Percentiles rank a stretch among this genome's conserved stretches.
phyloP scores from a whole-genome alignment of 768 basidiomycete genomes.

The Phaeotremella skinneri region DNA sequence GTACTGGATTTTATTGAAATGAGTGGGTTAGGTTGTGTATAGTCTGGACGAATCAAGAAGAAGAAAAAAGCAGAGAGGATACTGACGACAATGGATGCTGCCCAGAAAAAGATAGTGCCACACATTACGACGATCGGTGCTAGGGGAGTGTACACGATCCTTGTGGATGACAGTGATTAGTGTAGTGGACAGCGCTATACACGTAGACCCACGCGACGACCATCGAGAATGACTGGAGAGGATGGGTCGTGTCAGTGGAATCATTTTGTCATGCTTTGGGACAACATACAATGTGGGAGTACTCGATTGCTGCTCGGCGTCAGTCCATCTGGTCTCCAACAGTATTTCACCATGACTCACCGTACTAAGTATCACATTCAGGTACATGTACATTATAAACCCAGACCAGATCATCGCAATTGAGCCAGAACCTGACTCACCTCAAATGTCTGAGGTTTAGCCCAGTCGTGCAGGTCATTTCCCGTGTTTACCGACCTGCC shows the following conservation, averaged over 20 bases:
- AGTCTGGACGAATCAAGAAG: background rate
- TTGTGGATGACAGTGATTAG: background rate
- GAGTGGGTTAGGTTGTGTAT: background rate
- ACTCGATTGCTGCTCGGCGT: constrained; percentile 34
- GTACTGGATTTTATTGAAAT: constrained; percentile 13
- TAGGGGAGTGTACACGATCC: constrained; percentile 82
- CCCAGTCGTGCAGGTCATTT: constrained; percentile 20
- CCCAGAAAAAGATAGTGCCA: constrained; percentile 79
- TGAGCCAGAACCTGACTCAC: constrained; percentile 18
- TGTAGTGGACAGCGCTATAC: constrained; percentile 1
- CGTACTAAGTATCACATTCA: constrained; percentile 20
- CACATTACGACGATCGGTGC: constrained; percentile 83
- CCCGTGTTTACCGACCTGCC: constrained; percentile 13
- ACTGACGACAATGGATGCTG: constrained; percentile 34
- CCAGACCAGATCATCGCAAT: background rate
- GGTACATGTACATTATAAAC: background rate
- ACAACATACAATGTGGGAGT: constrained; percentile 36
- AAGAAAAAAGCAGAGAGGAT: background rate
- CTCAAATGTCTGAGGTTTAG: constrained; percentile 31
- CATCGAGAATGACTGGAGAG: constrained; percentile 35
- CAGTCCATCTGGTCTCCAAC: background rate
- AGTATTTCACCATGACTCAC: constrained; percentile 9
- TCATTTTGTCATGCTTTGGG: background rate
- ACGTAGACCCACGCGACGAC: constrained; percentile 26
- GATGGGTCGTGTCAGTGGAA: background rate